Evolutionary conservation across 2,329 filamentous ascomycete species (phyloP).

Genomic region (Aspergillus fischeri): DNA sequence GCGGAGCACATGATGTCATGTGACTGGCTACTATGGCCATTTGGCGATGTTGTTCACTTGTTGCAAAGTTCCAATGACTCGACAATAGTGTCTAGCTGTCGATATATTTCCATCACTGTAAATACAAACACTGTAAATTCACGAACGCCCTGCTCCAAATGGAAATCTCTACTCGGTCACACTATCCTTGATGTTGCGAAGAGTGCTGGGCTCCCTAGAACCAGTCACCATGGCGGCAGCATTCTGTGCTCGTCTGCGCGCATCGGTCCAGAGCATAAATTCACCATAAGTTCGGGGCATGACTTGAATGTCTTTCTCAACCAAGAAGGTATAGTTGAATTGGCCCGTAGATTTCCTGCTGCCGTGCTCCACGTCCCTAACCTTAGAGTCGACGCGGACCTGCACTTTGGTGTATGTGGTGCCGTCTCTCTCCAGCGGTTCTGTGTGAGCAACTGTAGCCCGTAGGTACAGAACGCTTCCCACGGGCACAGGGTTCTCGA

Average conservation of each 20-base stretch:
- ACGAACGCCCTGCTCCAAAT: not conserved
- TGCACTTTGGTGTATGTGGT: slow-evolving; percentile 60
- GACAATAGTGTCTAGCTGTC: not conserved
- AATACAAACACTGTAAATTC: not conserved
- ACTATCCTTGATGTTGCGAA: slow-evolving; percentile 33
- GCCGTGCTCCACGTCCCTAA: slow-evolving; percentile 67
- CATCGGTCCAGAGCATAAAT: slow-evolving; percentile 64
- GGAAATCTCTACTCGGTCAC: slow-evolving; percentile 33
- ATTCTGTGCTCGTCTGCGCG: slow-evolving; percentile 52
- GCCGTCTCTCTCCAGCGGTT: slow-evolving; percentile 51
- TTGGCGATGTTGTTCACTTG: not conserved
- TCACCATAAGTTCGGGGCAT: slow-evolving; percentile 62
- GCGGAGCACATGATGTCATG: slow-evolving; percentile 12
- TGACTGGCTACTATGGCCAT: slow-evolving; percentile 7
- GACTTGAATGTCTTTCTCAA: slow-evolving; percentile 61
- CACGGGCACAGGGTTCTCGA: slow-evolving; percentile 70
- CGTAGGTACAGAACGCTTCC: slow-evolving; percentile 71
- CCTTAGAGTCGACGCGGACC: slow-evolving; percentile 67
- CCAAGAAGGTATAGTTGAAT: slow-evolving; percentile 71
- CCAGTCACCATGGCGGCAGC: slow-evolving; percentile 43
- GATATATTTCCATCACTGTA: not conserved
- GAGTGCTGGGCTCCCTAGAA: slow-evolving; percentile 30
- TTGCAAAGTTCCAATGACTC: not conserved
- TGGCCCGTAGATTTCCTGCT: slow-evolving; percentile 65
- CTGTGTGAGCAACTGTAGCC: slow-evolving; percentile 67